Percentiles rank a stretch among this genome's conserved stretches.
phyloP scores from a whole-genome alignment of 2,329 filamentous ascomycete species.

The Trichoderma oligosporum region DNA sequence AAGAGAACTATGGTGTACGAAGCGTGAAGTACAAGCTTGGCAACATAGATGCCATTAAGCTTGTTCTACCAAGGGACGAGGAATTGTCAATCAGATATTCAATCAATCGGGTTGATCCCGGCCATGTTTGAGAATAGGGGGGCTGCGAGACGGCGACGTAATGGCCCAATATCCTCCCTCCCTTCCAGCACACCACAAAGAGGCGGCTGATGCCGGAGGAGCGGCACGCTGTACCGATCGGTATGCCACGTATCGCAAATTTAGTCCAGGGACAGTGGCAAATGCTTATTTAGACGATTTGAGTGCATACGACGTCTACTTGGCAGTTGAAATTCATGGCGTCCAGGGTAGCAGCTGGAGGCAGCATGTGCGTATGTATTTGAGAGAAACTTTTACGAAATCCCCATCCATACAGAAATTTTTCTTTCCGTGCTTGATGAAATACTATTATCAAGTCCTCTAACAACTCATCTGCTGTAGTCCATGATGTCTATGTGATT shows the following conservation, averaged over 20 bases:
- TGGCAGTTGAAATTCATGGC: background rate
- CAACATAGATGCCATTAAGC: background rate
- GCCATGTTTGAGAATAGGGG: background rate
- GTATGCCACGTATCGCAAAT: background rate
- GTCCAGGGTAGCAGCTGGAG: background rate
- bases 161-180: background rate
- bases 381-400: background rate
- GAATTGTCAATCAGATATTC: background rate
- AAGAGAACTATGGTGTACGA: too few species aligned
- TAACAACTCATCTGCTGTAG: too few species aligned
- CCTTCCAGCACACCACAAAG: background rate
- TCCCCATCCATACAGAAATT: too few species aligned
- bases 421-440: too few species aligned
- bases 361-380: background rate
- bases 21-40: background rate
- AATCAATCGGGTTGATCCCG: background rate
- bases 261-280: background rate
- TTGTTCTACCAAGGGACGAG: too few species aligned
- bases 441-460: too few species aligned
- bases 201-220: background rate
- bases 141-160: background rate
- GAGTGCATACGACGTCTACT: background rate
- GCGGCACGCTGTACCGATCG: constrained; percentile 1
- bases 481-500: too few species aligned
- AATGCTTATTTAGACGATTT: background rate